phyloP scores from a whole-genome alignment of 495 filamentous ascomycete genomes.

The Aspergillus taichungensis region DNA sequence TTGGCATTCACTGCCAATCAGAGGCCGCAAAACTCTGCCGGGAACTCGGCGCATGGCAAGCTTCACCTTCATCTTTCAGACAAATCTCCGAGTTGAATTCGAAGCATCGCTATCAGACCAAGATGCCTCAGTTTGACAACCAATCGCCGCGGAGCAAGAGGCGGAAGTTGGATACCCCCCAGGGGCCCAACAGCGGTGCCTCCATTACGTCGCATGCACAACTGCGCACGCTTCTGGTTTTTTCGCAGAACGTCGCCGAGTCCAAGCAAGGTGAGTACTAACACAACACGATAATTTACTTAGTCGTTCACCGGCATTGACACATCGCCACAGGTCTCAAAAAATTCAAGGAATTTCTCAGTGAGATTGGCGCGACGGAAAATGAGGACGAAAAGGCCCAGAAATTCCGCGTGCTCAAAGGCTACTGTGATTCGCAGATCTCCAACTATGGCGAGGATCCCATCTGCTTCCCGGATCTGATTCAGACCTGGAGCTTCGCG shows the following conservation, averaged over 20 bases:
- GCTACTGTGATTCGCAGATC: slow-evolving; percentile 62
- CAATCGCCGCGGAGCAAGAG: slow-evolving; percentile 27
- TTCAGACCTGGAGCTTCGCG: slow-evolving; percentile 72
- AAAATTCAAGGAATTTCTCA: slow-evolving; percentile 68
- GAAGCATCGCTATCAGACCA: slow-evolving; percentile 1
- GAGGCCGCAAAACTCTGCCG: slow-evolving; percentile 7
- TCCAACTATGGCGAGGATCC: slow-evolving; percentile 46
- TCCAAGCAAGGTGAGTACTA: slow-evolving; percentile 53
- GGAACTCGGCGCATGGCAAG: neutral
- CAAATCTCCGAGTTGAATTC: neutral
- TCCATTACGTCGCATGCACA: slow-evolving; percentile 52
- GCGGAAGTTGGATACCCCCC: slow-evolving; percentile 30
- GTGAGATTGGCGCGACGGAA: slow-evolving; percentile 47
- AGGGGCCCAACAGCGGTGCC: slow-evolving; percentile 17
- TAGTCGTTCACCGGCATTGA: neutral
- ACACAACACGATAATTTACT: neutral
- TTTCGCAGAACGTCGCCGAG: slow-evolving; percentile 52
- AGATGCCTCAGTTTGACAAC: slow-evolving; percentile 18
- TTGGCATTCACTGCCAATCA: slow-evolving; percentile 7
- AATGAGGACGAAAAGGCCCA: slow-evolving; percentile 39
- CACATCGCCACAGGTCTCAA: slow-evolving; percentile 46
- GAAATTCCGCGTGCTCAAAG: slow-evolving; percentile 54
- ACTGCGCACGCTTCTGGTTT: slow-evolving; percentile 53
- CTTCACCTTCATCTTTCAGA: neutral
- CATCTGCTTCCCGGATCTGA: slow-evolving; percentile 60